phyloP scores from a whole-genome alignment of 1,139 yeast species.

The Meyerozyma guilliermondii region DNA sequence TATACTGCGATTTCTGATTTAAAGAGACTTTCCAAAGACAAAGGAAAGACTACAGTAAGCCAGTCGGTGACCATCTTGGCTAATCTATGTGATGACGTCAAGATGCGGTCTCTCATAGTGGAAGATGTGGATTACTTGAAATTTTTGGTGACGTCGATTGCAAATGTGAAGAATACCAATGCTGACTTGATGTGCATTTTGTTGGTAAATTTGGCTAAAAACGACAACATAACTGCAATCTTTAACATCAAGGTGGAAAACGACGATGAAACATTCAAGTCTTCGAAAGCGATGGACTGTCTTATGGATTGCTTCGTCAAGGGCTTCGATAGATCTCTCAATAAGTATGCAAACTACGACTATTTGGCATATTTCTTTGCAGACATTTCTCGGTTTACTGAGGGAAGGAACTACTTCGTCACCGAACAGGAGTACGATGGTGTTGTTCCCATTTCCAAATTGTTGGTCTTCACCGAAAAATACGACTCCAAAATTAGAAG shows the following conservation, averaged over 20 bases:
- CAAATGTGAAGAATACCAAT: conserved; percentile 53
- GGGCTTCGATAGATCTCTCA: conserved; percentile 69
- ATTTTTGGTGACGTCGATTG: conserved; percentile 48
- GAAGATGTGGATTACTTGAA: conserved; percentile 59
- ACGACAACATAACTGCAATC: conserved; percentile 54
- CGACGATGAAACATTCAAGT: conserved; percentile 42
- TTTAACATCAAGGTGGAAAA: conserved; percentile 44
- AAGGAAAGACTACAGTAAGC: conserved; percentile 51
- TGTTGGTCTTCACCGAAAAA: conserved; percentile 79
- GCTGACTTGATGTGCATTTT: conserved; percentile 84
- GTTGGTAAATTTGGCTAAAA: conserved; percentile 79
- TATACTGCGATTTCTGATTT: conserved; percentile 72
- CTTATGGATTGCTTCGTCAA: conserved; percentile 87
- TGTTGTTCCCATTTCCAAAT: conserved; percentile 75
- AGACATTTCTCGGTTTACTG: conserved; percentile 68
- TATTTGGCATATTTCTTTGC: conserved; percentile 87
- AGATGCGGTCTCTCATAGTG: conserved; percentile 60
- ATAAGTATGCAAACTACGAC: conserved; percentile 71
- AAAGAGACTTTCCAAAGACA: conserved; percentile 49
- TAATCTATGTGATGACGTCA: conserved; percentile 70
- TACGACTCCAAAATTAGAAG: conserved; percentile 75
- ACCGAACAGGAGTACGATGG: conserved; percentile 66
- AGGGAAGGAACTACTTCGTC: conserved; percentile 74
- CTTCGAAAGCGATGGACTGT: conserved; percentile 67
- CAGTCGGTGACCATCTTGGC: conserved; percentile 78